A percentile compares a stretch with the other conserved stretches of the same genome.
phyloP scores from a whole-genome alignment of 345 rosid species.

The Syzygium aqueum region DNA sequence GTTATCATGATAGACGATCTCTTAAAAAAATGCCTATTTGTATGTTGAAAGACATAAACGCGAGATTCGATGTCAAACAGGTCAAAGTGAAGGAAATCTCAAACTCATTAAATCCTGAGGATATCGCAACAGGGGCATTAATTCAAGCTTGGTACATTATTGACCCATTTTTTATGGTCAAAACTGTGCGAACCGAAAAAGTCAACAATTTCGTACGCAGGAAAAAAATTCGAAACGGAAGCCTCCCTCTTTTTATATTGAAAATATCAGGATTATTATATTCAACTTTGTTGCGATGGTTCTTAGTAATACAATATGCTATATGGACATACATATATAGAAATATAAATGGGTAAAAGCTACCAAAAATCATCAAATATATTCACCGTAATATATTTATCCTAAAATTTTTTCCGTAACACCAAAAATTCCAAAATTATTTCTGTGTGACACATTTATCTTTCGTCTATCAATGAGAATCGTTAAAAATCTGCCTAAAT shows the following conservation, averaged over 20 bases:
- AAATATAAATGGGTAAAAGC: background rate
- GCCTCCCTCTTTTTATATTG: background rate
- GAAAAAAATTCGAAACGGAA: background rate
- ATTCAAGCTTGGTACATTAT: background rate
- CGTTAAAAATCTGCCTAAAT: no score
- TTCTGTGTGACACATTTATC: no score
- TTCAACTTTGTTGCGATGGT: background rate
- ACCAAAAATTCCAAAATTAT: no score
- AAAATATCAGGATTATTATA: background rate
- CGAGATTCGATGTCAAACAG: rapidly evolving
- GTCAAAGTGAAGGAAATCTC: background rate
- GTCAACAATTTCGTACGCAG: background rate
- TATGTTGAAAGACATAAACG: no score
- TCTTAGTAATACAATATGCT: background rate
- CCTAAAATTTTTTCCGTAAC: no score
- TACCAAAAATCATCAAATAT: no score
- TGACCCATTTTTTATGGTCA: background rate
- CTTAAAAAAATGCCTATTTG: background rate
- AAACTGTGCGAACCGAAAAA: background rate
- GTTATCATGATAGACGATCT: rapidly evolving
- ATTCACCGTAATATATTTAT: no score
- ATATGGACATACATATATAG: background rate
- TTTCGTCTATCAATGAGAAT: no score
- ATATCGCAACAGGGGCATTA: background rate
- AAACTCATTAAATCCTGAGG: no score